phyloP scores from a whole-genome alignment of 495 filamentous ascomycete species.

The Lasiosphaeris hirsuta region DNA sequence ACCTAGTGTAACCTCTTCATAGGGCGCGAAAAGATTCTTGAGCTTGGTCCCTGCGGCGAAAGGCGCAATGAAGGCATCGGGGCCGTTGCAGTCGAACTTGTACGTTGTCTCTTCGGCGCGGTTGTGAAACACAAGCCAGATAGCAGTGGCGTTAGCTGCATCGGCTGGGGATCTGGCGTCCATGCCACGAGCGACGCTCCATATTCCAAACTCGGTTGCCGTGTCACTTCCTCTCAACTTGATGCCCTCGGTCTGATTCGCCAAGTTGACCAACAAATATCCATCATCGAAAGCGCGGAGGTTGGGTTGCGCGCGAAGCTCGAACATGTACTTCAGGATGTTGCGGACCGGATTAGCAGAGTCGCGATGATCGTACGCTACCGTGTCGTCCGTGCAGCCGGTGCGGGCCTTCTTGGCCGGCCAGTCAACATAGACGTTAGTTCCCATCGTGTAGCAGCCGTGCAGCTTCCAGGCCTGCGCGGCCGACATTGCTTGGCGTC shows the following conservation, averaged over 20 bases:
- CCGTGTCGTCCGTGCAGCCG: slow-evolving; percentile 68
- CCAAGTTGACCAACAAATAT: slow-evolving; percentile 55
- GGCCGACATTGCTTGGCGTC: slow-evolving; percentile 64
- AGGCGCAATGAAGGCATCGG: slow-evolving; percentile 50
- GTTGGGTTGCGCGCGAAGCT: slow-evolving; percentile 51
- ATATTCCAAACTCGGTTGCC: slow-evolving; percentile 63
- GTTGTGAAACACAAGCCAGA: slow-evolving; percentile 70
- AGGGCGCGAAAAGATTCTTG: slow-evolving; percentile 66
- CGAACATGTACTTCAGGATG: slow-evolving; percentile 64
- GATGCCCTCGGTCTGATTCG: slow-evolving; percentile 56
- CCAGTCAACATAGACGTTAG: slow-evolving; percentile 16
- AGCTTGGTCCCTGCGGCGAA: slow-evolving; percentile 55
- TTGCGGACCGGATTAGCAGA: slow-evolving; percentile 42
- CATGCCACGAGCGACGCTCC: slow-evolving; percentile 32
- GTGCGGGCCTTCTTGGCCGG: slow-evolving; percentile 46
- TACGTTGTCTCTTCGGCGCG: slow-evolving; percentile 58
- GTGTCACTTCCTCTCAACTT: slow-evolving; percentile 55
- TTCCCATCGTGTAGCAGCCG: slow-evolving; percentile 55
- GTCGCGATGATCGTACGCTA: slow-evolving; percentile 55
- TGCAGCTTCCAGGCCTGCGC: slow-evolving; percentile 66
- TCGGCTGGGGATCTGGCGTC: slow-evolving; percentile 52
- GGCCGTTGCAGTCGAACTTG: slow-evolving; percentile 55
- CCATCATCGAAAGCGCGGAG: slow-evolving; percentile 60
- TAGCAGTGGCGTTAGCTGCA: slow-evolving; percentile 43
- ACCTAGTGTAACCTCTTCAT: slow-evolving; percentile 54